Evolutionary conservation across 345 rosid species (phyloP).

Genomic region (Murraya paniculata): DNA sequence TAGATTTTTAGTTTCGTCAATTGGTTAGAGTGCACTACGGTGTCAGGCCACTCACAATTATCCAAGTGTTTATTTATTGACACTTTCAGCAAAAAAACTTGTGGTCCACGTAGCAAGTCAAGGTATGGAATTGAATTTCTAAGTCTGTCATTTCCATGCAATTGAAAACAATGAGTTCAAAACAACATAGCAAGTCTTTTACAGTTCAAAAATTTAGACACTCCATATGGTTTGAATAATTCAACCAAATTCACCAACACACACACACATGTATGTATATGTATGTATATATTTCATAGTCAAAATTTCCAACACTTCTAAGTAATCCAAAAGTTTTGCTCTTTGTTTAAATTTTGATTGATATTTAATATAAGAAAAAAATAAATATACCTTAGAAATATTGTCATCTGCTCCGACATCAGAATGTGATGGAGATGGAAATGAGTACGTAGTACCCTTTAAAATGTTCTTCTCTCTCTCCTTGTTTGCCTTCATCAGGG

Average conservation of each 20-base stretch:
- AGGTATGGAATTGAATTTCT: not conserved
- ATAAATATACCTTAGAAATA: slow-evolving; percentile 69
- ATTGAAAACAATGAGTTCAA: not conserved
- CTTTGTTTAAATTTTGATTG: not conserved
- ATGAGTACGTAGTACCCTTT: slow-evolving; percentile 57
- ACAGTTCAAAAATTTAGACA: not conserved
- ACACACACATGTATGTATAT: too few relatives aligned
- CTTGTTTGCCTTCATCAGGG: slow-evolving; percentile 80
- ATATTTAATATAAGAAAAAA: not conserved
- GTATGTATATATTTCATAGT: not conserved
- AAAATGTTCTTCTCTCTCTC: slow-evolving; percentile 81
- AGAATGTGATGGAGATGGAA: slow-evolving; percentile 62
- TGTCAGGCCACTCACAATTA: not conserved
- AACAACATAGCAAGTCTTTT: not conserved
- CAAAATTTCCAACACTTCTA: not conserved
- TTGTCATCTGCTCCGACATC: slow-evolving; percentile 63
- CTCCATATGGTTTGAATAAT: not conserved
- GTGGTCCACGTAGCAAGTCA: not conserved
- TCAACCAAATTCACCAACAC: not conserved
- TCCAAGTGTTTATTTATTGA: not conserved
- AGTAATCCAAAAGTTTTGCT: not conserved
- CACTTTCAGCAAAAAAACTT: not conserved
- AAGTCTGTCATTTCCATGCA: not conserved
- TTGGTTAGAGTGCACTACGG: not conserved
- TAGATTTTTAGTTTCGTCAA: too few relatives aligned